Base-by-base conservation (phyloP, 1,284 basidiomycete genomes). In the Leccinum pseudoinsigne region DNA sequence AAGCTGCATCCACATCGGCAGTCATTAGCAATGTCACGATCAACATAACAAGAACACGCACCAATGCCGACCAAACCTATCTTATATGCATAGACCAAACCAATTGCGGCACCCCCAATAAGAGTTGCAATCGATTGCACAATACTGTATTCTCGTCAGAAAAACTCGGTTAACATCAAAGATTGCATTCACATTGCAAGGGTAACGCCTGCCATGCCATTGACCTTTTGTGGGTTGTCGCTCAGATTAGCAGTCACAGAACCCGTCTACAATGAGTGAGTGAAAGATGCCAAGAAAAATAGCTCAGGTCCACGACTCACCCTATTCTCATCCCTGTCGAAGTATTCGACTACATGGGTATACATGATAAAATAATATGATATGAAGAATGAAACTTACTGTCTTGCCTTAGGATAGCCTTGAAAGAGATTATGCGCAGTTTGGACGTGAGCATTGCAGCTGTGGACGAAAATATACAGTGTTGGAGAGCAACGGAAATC, bases 171-270 rank as follows among this genome's bases (percentile, higher is more conserved):
- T 21, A 5, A 62, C 10, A 1, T 2, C 8, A 58, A 56, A 7
- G 45, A 55, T 2, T 36, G 12, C 11, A 80, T 83, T 73, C 68
- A 87, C 81, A 88, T 83, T 74, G 92, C 23, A 34, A 97, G 84
- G 3, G 96, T 97, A 64, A 93, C 82, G 64, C 96, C 96, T 58
- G 94, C 93, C 51, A 98, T 81, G 66, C 94, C 94, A 66, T 90
- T 92, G 68, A 98, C 86, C 76, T 97, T 97, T 72, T 97, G 93
- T n/a, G 97, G 92, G 72, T 94, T 92, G 65, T 96, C 94, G 61
- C 93, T 90, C 50, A 99, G 80, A 59, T 82, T 83, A 2, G 92
- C 85, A 3, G 94, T 96, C 59, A 98, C 81, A 59, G 86, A 81
- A 66, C 97, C 97, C 28, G 93, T 92, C 84, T 86, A 68, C 14